A percentile compares a stretch with the other conserved stretches of the same genome.
These are phyloP conservation scores for Oryza longistaminata DNA, from an alignment of 176 grass and related monocot genomes.

Conservation along the genomic window DNA sequence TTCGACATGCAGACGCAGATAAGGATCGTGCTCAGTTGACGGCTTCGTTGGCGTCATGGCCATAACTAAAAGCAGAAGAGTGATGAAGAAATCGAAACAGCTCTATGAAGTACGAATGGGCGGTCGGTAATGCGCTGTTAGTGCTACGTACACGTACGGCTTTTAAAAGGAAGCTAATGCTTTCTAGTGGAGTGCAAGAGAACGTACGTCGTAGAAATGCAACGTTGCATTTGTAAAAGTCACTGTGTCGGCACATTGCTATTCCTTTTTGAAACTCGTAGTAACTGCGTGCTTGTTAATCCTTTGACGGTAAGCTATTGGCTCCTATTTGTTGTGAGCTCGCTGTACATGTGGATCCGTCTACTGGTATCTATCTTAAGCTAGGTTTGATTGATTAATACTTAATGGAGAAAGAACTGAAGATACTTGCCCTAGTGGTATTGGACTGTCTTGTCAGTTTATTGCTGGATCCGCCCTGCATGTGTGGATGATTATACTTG, in stretches of 20 bases:
- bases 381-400: background rate
- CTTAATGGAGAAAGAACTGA: background rate
- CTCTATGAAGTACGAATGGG: background rate
- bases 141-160: background rate
- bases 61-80: background rate
- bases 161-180: background rate
- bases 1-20: background rate
- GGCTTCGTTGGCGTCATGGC: background rate
- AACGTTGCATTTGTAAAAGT: background rate
- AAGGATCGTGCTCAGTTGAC: background rate
- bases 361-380: background rate
- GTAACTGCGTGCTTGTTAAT: background rate
- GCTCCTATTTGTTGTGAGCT: background rate
- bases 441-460: background rate
- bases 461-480: background rate
- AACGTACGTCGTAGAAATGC: background rate
- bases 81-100: background rate
- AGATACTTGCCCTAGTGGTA: background rate
- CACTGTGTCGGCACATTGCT: background rate
- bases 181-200: background rate
- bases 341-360: background rate
- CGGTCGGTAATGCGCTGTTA: background rate
- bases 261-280: background rate
- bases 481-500: background rate
- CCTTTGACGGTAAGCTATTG: constrained; percentile 27